Percentiles rank a stretch among this genome's conserved stretches.
phyloP scores from a whole-genome alignment of 2,329 filamentous ascomycete genomes.

The Annulohypoxylon truncatum region DNA sequence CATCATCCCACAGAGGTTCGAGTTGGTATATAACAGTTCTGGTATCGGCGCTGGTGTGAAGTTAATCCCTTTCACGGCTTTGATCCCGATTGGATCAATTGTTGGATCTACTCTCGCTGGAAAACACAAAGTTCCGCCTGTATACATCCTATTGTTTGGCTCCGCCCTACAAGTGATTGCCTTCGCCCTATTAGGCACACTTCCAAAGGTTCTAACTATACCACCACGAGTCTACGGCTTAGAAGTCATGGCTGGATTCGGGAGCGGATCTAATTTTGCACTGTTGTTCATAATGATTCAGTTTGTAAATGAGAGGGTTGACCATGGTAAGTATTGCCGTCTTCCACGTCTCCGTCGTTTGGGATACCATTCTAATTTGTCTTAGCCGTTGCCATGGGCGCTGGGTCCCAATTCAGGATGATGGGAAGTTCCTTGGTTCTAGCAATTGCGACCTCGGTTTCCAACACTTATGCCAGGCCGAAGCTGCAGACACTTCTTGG shows the following conservation, averaged over 20 bases:
- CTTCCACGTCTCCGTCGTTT: too few species aligned
- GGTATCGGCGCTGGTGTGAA: not conserved
- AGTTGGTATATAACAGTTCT: not conserved
- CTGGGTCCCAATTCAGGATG: not conserved
- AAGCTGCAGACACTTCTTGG: not conserved
- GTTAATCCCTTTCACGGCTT: not conserved
- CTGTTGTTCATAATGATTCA: not conserved
- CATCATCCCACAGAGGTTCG: not conserved
- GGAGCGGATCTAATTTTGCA: not conserved
- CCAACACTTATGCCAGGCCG: not conserved
- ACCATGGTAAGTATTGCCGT: not conserved
- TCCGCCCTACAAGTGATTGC: not conserved
- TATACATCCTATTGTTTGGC: not conserved
- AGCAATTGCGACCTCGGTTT: slow-evolving; percentile 1
- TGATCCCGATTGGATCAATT: not conserved
- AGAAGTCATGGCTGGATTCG: not conserved
- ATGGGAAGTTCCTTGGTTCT: not conserved
- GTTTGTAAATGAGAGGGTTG: not conserved
- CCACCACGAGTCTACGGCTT: not conserved
- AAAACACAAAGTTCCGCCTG: not conserved
- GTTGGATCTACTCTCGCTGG: not conserved
- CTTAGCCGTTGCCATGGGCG: slow-evolving; percentile 1
- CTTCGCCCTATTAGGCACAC: not conserved
- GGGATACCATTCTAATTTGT: not conserved
- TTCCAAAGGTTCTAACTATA: not conserved